phyloP scores from a whole-genome alignment of 108 stramenopile species.

The Pelagomonas calceolata region DNA sequence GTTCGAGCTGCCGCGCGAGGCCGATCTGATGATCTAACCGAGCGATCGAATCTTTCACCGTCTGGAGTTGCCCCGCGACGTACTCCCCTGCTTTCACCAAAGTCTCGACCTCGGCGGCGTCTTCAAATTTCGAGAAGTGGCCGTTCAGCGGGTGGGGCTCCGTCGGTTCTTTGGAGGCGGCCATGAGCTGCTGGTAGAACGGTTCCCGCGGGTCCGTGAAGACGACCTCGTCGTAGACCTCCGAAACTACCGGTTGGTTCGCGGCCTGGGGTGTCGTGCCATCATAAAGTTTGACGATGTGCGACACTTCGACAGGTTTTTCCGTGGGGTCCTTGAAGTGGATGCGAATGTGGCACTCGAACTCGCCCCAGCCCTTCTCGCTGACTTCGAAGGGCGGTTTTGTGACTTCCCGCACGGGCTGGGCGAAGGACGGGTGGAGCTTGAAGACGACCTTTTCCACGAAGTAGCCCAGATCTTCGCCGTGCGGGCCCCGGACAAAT shows the following conservation, averaged over 20 bases:
- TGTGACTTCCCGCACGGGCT: conserved; percentile 65
- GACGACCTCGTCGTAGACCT: conserved; percentile 91
- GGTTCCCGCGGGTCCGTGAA: conserved; percentile 70
- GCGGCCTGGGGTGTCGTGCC: conserved; percentile 11
- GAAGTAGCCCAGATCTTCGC: conserved; percentile 59
- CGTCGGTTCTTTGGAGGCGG: background rate
- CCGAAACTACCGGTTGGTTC: conserved; percentile 68
- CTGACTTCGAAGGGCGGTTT: conserved; percentile 78
- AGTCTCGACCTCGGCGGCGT: background rate
- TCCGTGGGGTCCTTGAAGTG: conserved; percentile 75
- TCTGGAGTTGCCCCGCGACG: background rate
- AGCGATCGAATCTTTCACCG: background rate
- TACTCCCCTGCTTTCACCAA: background rate
- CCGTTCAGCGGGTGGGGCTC: background rate
- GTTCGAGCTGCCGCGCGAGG: background rate
- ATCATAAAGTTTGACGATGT: conserved; percentile 69
- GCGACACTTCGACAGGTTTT: conserved; percentile 47
- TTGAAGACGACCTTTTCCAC: conserved; percentile 88
- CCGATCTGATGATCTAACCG: background rate
- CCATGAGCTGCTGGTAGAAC: conserved; percentile 39
- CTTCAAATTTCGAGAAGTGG: background rate
- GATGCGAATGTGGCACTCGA: conserved; percentile 83
- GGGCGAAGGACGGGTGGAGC: conserved; percentile 81
- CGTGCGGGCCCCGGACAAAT: conserved; percentile 72
- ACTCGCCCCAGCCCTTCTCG: conserved; percentile 96